Evolutionary conservation across 2,329 filamentous ascomycete species (phyloP).

Genomic region (Diaporthe caulivora): DNA sequence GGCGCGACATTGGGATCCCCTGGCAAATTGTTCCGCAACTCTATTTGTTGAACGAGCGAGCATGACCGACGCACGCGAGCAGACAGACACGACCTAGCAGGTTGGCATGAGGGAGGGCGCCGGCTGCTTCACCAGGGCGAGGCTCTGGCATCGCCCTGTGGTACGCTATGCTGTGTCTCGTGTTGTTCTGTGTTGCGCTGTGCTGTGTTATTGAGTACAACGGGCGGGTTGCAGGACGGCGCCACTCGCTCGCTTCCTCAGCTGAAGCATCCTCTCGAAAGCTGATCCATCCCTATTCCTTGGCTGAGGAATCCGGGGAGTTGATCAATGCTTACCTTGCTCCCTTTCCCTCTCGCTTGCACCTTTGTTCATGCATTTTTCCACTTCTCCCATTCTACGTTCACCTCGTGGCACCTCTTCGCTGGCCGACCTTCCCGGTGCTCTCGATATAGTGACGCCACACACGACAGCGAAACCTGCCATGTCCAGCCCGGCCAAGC

Average conservation of each 20-base stretch:
- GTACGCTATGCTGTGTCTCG: background rate
- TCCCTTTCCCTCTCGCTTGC: background rate
- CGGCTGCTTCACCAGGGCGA: background rate
- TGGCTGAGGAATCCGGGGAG: conserved; percentile 29
- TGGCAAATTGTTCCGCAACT: conserved; percentile 22
- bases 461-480: background rate
- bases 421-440: background rate
- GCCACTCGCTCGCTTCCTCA: conserved; percentile 14
- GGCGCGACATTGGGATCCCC: conserved; percentile 12
- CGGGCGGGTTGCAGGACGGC: conserved; percentile 14
- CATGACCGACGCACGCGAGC: background rate
- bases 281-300: conserved; percentile 26
- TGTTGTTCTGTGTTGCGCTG: background rate
- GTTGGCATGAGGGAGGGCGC: conserved; percentile 22
- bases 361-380: background rate
- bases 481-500: conserved; percentile 18
- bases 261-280: conserved; percentile 22
- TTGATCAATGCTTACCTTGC: conserved; percentile 24
- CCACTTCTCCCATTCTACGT: background rate
- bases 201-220: background rate
- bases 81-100: background rate
- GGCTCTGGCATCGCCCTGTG: background rate
- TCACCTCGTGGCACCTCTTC: background rate
- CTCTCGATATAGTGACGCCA: background rate
- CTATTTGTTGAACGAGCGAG: conserved; percentile 14